Percentiles rank a stretch among this genome's conserved stretches.
These are phyloP conservation scores for Coemansia sp. DNA, from an alignment of 192 early-diverging fungal species.

Conservation along the genomic window DNA sequence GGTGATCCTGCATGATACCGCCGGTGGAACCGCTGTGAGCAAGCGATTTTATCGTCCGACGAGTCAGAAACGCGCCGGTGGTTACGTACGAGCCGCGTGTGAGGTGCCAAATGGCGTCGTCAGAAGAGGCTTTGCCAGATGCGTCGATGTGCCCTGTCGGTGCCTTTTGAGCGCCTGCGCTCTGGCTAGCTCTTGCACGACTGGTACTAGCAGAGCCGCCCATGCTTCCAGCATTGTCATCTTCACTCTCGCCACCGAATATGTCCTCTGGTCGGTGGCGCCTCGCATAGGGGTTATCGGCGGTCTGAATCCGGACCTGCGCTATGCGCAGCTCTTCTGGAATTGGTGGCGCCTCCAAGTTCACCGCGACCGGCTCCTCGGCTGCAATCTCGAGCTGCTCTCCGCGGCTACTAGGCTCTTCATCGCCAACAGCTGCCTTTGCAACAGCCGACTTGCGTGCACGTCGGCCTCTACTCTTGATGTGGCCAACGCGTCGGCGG, in stretches of 20 bases:
- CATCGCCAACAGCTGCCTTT: neutral
- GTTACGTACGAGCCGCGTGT: conserved; percentile 40
- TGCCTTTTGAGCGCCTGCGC: neutral
- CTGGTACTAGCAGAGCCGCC: neutral
- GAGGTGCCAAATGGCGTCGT: conserved; percentile 32
- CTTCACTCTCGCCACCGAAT: conserved; percentile 4
- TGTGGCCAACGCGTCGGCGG: conserved; percentile 32
- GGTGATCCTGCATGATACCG: conserved; percentile 49
- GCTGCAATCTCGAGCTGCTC: too few species aligned
- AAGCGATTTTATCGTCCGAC: conserved; percentile 40
- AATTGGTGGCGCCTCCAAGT: conserved; percentile 8
- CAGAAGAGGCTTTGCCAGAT: neutral
- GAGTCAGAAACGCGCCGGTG: conserved; percentile 45
- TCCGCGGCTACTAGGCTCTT: neutral
- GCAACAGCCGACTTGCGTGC: neutral
- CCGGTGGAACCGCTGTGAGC: conserved; percentile 42
- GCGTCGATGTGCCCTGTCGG: neutral
- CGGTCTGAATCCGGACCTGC: conserved; percentile 13
- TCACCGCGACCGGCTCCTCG: neutral
- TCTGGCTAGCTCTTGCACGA: neutral
- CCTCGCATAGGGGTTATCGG: conserved; percentile 36
- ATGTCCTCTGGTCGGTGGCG: conserved; percentile 5
- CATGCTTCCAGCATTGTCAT: neutral
- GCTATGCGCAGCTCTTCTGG: conserved; percentile 38
- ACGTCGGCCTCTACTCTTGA: conserved; percentile 11